These are phyloP conservation scores for Monosporozyma aquatica DNA, from an alignment of 805 yeast species.

Conservation along the genomic window DNA sequence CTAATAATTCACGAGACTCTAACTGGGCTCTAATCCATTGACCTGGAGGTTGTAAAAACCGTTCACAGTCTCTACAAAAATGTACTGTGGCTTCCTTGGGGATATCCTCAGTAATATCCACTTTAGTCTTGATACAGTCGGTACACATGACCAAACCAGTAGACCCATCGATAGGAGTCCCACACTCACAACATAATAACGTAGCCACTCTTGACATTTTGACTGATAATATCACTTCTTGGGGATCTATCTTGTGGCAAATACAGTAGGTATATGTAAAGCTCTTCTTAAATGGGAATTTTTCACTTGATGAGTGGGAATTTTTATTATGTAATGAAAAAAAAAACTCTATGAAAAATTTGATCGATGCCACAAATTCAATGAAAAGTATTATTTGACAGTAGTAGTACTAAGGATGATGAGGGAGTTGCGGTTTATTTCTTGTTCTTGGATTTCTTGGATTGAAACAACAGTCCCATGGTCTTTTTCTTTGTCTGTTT, in stretches of 20 bases:
- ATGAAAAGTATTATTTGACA: too few relatives aligned
- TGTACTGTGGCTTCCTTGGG: conserved; percentile 90
- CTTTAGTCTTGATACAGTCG: conserved; percentile 89
- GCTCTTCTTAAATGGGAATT: too few relatives aligned
- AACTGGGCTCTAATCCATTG: conserved; percentile 88
- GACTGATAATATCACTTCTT: too few relatives aligned
- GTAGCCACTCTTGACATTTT: conserved; percentile 38
- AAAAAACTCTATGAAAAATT: too few relatives aligned
- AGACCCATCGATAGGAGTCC: conserved; percentile 95
- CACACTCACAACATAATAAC: conserved; percentile 95
- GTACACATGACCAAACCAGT: conserved; percentile 89
- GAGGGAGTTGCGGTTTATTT: too few relatives aligned
- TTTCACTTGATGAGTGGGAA: too few relatives aligned
- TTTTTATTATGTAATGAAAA: neutral
- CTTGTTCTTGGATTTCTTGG: conserved; percentile 12
- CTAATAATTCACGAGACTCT: conserved; percentile 87
- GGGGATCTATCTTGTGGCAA: too few relatives aligned
- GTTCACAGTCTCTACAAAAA: conserved; percentile 94
- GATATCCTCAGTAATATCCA: conserved; percentile 86
- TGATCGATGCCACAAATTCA: too few relatives aligned
- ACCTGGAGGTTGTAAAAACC: conserved; percentile 88
- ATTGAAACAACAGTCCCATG: conserved; percentile 22
- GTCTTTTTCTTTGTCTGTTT: conserved; percentile 20
- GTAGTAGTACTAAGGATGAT: too few relatives aligned
- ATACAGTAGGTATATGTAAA: too few relatives aligned